These are phyloP conservation scores for Cladosporium sp. DNA, from an alignment of 2,329 filamentous ascomycete species.

Conservation along the genomic window DNA sequence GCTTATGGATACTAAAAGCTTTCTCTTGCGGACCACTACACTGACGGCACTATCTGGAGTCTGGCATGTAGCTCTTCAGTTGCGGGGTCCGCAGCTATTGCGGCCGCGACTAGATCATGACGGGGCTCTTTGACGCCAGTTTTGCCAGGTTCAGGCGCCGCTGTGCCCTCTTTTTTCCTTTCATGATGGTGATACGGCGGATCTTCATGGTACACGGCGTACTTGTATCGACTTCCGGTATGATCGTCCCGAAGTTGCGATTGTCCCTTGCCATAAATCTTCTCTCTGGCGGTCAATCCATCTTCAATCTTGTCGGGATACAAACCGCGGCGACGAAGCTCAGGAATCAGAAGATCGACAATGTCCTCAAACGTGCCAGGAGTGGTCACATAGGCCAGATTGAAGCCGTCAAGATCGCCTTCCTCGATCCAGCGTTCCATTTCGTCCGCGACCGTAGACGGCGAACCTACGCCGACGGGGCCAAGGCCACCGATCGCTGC, in stretches of 20 bases:
- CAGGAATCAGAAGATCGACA: conserved; percentile 47
- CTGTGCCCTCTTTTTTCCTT: not conserved
- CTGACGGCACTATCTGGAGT: conserved; percentile 3
- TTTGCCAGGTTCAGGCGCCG: not conserved
- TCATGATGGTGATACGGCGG: conserved; percentile 28
- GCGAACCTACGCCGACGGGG: conserved; percentile 45
- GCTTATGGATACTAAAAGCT: too few species aligned
- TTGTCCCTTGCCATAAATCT: conserved; percentile 59
- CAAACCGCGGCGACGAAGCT: conserved; percentile 37
- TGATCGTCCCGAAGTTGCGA: conserved; percentile 55
- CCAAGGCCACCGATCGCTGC: conserved; percentile 48
- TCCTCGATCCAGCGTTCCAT: conserved; percentile 45
- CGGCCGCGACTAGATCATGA: not conserved
- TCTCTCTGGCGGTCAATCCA: conserved; percentile 43
- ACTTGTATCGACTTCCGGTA: conserved; percentile 56
- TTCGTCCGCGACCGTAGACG: conserved; percentile 44
- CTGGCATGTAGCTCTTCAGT: conserved; percentile 1
- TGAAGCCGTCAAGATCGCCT: conserved; percentile 42
- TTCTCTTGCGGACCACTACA: not conserved
- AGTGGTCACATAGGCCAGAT: conserved; percentile 46
- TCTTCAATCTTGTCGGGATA: conserved; percentile 26
- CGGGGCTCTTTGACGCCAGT: not conserved
- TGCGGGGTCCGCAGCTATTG: not conserved
- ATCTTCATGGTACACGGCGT: conserved; percentile 58
- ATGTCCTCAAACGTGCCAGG: conserved; percentile 52